Base-by-base conservation (phyloP, 164 flowering plant species). In the Liquidambar formosana region DNA sequence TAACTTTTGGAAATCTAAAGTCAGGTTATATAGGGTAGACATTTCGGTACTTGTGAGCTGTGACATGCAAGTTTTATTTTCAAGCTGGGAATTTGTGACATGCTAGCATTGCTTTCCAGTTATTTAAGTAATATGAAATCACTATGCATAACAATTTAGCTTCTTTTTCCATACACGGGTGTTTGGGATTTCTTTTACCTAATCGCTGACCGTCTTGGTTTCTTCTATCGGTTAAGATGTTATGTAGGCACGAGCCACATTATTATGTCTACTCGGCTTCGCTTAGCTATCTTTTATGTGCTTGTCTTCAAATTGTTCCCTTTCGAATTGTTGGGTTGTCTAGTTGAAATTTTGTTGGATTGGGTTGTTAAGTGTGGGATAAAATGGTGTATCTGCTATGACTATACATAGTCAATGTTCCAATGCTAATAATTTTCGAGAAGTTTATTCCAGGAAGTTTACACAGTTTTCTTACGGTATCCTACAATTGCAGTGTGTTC, bases 401-500 rank as follows among this genome's bases (percentile, higher is more conserved):
- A 49, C 16, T 49, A 44, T 12, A 3, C 16, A 63, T 45, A 10
- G 1, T 33, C 22, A 16, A 12, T 22, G 63, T 26, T 45, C 44
- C 18, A 46, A 0, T 16, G 11, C 51, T 26, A 25, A 57, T 45
- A 6, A 22, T 46, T 26, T 10, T 12, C 65, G 14, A 2, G 27
- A 38, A 13, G 46, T 53, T 38, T 38, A 15, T 53, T 54, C 21
- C n/a, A 3, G 5, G 23, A 18, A 11, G 33, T 45, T 64, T 23
- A 13, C 44, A 25, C 26, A 48, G 28, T 38, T 26, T 25, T 63
- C 4, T 67, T 25, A 60, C 28, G 22, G n/a, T 45, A 43, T 51
- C 44, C 41, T 69, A 38, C 46, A 65, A 56, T 48, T 79, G 77
- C 88, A 93, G 96, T 93, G 97, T 79, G 98, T 93, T 66, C 75